Conservation (phyloP, 2,329 filamentous ascomycete genomes). For the Alternaria triticina region DNA sequence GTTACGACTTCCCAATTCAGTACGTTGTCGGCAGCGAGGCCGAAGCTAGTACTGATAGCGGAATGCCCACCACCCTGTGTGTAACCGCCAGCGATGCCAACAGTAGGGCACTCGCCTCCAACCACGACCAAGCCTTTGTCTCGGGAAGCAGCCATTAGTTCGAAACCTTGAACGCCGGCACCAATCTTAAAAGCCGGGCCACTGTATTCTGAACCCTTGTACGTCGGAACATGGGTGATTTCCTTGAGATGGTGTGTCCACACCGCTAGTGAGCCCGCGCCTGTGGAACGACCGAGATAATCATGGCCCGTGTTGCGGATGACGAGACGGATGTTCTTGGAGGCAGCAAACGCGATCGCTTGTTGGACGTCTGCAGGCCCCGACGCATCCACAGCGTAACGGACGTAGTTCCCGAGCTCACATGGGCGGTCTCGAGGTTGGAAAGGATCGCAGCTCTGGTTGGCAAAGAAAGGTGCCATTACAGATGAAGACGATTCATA, state of each 20-base stretch:
- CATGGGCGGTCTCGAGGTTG: constrained; percentile 21
- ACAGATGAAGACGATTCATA: constrained; percentile 31
- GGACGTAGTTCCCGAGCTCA: constrained; percentile 29
- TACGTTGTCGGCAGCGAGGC: constrained; percentile 35
- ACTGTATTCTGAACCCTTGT: constrained; percentile 15
- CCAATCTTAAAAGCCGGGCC: constrained; percentile 31
- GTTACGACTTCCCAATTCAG: constrained; percentile 32
- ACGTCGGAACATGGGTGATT: constrained; percentile 19
- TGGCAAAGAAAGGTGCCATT: constrained; percentile 32
- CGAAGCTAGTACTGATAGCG: constrained; percentile 55
- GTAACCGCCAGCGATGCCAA: constrained; percentile 52
- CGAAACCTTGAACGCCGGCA: constrained; percentile 33
- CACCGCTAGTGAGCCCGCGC: constrained; percentile 20
- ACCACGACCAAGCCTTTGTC: constrained; percentile 24
- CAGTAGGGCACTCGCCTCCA: constrained; percentile 46
- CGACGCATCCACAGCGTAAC: constrained; percentile 27
- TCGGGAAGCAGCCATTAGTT: constrained; percentile 26
- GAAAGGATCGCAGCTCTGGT: constrained; percentile 33
- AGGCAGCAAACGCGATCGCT: constrained; percentile 28
- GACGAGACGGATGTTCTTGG: constrained; percentile 34
- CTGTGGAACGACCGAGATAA: constrained; percentile 30
- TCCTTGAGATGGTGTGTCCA: constrained; percentile 32
- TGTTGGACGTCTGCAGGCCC: constrained; percentile 19
- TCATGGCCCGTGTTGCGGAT: constrained; percentile 41
- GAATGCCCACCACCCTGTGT: constrained; percentile 58